Base-by-base conservation (phyloP, 495 filamentous ascomycete species). In the Neurospora hispaniola region DNA sequence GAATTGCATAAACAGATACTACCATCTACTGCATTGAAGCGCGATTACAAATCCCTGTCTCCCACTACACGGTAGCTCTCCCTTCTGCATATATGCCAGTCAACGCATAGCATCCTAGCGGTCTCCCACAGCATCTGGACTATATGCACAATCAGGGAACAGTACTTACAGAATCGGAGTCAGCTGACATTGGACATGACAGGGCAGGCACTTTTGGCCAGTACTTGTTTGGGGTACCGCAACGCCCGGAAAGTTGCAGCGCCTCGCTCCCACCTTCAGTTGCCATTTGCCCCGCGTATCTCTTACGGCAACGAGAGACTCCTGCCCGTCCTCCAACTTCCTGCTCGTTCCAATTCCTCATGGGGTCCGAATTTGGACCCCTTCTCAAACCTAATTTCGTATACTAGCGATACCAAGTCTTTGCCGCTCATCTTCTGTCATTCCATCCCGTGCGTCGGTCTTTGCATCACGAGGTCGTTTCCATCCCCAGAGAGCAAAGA, bases 291-390 rank as follows among this genome's bases (percentile, higher is more conserved):
- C 78, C 78, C 78, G 78, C 78, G 74, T 48, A 54, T 72, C 23
- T 16, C 12, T 62, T 31, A 27, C 11, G 14, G 31, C 48, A 11
- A 11, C 54, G 31, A 43, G 59, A 75, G 74, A 74, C 73, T 76
- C 69, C 59, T 27, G 27, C 27, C 54, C 54, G 12, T 38, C 66
- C 71, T 74, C 70, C 70, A 27, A 62, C 27, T 70, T 42, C 68
- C 42, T 46, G 7, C 42, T 39, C 71, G 69, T 46, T 42, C 72
- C 38, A 72, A 68, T 71, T 46, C 31, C 54, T 72, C 74, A 72
- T 71, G 74, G 76, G 76, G 76, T 76, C 77, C 78, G 72, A 72
- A 69, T 59, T 16, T 73, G 78, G 76, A 69, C 78, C 78, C 77
- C 77, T 77, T 75, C 71, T 69, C 39, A 40, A 42, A 62, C 35